A percentile compares a stretch with the other conserved stretches of the same genome.
Conservation (phyloP, 2,329 filamentous ascomycete genomes). For the Penicillium crustosum region DNA sequence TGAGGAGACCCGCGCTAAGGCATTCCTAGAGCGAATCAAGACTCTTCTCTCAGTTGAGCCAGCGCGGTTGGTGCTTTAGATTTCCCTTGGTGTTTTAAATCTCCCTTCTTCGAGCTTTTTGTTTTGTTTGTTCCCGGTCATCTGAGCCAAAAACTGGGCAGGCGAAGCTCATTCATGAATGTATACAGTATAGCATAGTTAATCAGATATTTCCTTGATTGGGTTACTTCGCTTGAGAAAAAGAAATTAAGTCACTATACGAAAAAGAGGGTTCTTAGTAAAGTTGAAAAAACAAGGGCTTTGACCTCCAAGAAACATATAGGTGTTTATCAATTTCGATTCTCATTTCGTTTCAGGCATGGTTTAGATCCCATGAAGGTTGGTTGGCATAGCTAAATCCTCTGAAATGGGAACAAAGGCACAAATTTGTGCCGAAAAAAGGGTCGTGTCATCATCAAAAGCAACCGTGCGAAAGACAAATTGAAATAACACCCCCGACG, state of each 20-base stretch:
- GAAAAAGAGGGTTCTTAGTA: too few species aligned
- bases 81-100: slow-evolving; percentile 15
- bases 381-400: background rate
- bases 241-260: background rate
- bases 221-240: slow-evolving; percentile 8
- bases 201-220: slow-evolving; percentile 23
- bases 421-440: background rate
- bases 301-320: background rate
- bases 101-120: slow-evolving; percentile 13
- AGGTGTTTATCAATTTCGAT: background rate
- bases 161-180: slow-evolving; percentile 15
- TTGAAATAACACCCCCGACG: slow-evolving; percentile 15
- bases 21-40: slow-evolving; percentile 87
- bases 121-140: slow-evolving; percentile 19
- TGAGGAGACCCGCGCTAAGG: slow-evolving; percentile 77
- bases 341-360: background rate
- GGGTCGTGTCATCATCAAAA: slow-evolving; percentile 34
- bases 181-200: slow-evolving; percentile 33
- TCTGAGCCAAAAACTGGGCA: slow-evolving; percentile 13
- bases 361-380: background rate
- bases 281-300: too few species aligned
- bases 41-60: slow-evolving; percentile 77
- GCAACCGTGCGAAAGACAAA: slow-evolving; percentile 10
- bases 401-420: slow-evolving; percentile 1
- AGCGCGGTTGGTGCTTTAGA: slow-evolving; percentile 64